Evolutionary conservation across 331 rosid species (phyloP).

Genomic region (Rosa hybrid): DNA sequence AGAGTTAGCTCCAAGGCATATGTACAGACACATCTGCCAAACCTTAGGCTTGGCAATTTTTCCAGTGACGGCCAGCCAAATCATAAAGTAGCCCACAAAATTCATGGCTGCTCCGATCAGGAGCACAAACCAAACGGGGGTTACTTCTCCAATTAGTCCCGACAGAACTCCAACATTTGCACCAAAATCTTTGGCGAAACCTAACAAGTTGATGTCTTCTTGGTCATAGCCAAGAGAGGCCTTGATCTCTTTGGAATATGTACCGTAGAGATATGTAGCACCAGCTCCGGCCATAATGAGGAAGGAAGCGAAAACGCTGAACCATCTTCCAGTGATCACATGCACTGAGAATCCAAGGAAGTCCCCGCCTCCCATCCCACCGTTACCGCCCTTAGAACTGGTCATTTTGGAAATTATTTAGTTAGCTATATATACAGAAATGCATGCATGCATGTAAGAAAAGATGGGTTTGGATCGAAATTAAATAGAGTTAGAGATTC

Average conservation of each 20-base stretch:
- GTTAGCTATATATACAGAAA: neutral
- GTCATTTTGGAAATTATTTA: neutral
- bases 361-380: neutral
- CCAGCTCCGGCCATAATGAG: slow-evolving; percentile 58
- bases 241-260: slow-evolving; percentile 49
- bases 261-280: slow-evolving; percentile 47
- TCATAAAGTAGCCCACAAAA: slow-evolving; percentile 32
- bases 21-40: slow-evolving; percentile 33
- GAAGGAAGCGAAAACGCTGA: slow-evolving; percentile 50
- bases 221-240: slow-evolving; percentile 46
- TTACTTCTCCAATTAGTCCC: slow-evolving; percentile 23
- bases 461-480: no score
- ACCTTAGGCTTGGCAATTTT: slow-evolving; percentile 14
- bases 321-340: slow-evolving; percentile 46
- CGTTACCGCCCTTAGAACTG: neutral
- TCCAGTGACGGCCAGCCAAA: slow-evolving; percentile 30
- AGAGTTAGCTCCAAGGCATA: slow-evolving; percentile 27
- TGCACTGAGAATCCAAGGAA: slow-evolving; percentile 13
- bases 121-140: slow-evolving; percentile 26
- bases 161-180: slow-evolving; percentile 47
- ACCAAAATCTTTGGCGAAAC: slow-evolving; percentile 55
- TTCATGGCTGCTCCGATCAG: slow-evolving; percentile 14
- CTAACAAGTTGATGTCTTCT: slow-evolving; percentile 33
- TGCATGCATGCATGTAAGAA: neutral
- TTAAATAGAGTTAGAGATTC: neutral